phyloP scores from a whole-genome alignment of 2,329 filamentous ascomycete species.

The Colletotrichum horii region DNA sequence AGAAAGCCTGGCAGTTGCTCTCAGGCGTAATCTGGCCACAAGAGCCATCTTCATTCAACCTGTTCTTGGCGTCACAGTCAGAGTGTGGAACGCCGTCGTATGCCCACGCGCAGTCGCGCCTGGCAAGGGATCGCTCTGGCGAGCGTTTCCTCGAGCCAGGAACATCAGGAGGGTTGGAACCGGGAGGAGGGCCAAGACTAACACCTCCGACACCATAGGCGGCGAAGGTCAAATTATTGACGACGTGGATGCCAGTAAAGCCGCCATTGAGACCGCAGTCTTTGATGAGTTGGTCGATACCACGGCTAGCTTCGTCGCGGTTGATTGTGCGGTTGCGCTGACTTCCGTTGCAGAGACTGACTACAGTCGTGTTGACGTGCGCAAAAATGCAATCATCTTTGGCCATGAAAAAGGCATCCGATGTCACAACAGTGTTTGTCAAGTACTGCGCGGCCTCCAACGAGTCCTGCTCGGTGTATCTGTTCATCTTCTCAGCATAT shows the following conservation, averaged over 20 bases:
- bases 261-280: not conserved
- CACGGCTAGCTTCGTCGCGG: not conserved
- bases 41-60: not conserved
- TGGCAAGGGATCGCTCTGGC: too few species aligned
- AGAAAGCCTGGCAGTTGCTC: not conserved
- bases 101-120: not conserved
- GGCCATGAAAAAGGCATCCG: not conserved
- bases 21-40: not conserved
- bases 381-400: not conserved
- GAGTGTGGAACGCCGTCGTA: not conserved
- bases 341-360: not conserved
- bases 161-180: not conserved
- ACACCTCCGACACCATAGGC: not conserved
- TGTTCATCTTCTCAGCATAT: not conserved
- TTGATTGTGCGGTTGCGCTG: not conserved
- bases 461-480: not conserved
- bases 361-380: not conserved
- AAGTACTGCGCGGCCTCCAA: not conserved
- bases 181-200: accelerated
- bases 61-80: not conserved
- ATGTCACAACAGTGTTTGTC: accelerated
- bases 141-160: not conserved
- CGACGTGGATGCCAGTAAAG: not conserved
- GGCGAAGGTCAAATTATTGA: not conserved
- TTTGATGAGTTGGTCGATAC: not conserved